Evolutionary conservation across 2,329 filamentous ascomycete species (phyloP), one percentile per base, ranked within the genome.

Genomic region (Aspergillus texensis): DNA sequence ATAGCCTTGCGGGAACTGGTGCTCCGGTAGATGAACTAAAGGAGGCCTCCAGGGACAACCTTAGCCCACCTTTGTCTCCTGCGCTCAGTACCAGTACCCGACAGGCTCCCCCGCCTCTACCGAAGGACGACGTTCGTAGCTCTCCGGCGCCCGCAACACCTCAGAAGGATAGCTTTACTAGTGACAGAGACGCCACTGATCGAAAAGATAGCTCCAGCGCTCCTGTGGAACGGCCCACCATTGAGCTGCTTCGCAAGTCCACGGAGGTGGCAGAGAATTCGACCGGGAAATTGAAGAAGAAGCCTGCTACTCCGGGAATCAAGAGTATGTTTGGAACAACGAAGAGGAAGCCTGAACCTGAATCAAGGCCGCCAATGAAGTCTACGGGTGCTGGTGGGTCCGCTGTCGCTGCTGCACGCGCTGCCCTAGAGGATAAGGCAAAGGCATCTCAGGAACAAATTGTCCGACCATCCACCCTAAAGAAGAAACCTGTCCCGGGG

Each of bases 1-100:
- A 96, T 74, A 82, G 81, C 55, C 87, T 84, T 68, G 89, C 91
- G 48, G 93, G 94, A 26, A 91, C 87, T 63, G 92, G 92, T 14
- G 67, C 81, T 24, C 82, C 81, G 1, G 78, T 81, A 46, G 80
- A 83, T 19, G 80, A 83, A 14, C 77, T 83, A 39, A 72, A 67
- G 26, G 68, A 71, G 21, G 63, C 69, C 3, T 50, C 67, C 21
- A 78, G 77, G 43, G 81, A 83, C 60, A 78, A 65, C 36, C 48
- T 71, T n/a, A 55, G 64, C 56, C 65, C 66, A 4, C 68, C 70
- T 26, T 60, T 66, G 11, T 64, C 70, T 26, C 67, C 70, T 32
- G 65, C 71, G 10, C 68, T 71, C 3, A 68, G 71, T 39, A 73
- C 65, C 34, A 70, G 71, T 12, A 62, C 70, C 24, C 72, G 77